phyloP scores from a whole-genome alignment of 164 flowering plant genomes.

The Magnolia kwangsiensis region DNA sequence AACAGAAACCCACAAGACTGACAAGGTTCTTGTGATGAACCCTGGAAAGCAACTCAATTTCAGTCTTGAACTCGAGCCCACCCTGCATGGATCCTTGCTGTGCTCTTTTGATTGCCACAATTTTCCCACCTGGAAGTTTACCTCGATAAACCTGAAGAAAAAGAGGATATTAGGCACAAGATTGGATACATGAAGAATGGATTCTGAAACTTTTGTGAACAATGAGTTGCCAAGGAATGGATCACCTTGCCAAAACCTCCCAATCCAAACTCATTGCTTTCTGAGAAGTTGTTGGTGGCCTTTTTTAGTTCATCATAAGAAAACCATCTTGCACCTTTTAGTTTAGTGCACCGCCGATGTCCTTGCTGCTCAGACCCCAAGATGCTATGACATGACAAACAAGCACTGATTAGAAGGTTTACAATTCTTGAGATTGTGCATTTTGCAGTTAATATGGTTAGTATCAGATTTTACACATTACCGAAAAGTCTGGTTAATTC shows the following conservation, averaged over 20 bases:
- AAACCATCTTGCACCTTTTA: slow-evolving; percentile 60
- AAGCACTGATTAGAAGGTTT: background rate
- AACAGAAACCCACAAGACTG: slow-evolving; percentile 62
- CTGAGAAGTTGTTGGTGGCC: slow-evolving; percentile 57
- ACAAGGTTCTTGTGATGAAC: slow-evolving; percentile 80
- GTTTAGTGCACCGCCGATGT: slow-evolving; percentile 35
- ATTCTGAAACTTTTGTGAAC: background rate
- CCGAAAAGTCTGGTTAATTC: slow-evolving; percentile 66
- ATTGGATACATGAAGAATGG: background rate
- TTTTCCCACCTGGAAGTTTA: slow-evolving; percentile 42
- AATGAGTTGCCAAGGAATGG: background rate
- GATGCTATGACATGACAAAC: slow-evolving; percentile 32
- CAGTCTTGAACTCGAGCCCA: slow-evolving; percentile 65
- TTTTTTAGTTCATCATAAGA: slow-evolving; percentile 59
- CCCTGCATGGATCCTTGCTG: slow-evolving; percentile 73
- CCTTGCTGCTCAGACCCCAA: slow-evolving; percentile 33
- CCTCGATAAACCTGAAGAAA: slow-evolving; percentile 58
- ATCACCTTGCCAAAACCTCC: slow-evolving; percentile 68
- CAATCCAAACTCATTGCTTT: slow-evolving; percentile 50
- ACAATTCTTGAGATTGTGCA: background rate
- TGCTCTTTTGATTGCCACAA: slow-evolving; percentile 69
- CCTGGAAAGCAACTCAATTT: slow-evolving; percentile 67
- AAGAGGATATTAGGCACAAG: background rate
- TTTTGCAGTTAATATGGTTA: background rate
- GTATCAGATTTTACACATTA: slow-evolving; percentile 18